Conservation (phyloP, 176 grass and related monocot species). For the Typha latifolia region DNA sequence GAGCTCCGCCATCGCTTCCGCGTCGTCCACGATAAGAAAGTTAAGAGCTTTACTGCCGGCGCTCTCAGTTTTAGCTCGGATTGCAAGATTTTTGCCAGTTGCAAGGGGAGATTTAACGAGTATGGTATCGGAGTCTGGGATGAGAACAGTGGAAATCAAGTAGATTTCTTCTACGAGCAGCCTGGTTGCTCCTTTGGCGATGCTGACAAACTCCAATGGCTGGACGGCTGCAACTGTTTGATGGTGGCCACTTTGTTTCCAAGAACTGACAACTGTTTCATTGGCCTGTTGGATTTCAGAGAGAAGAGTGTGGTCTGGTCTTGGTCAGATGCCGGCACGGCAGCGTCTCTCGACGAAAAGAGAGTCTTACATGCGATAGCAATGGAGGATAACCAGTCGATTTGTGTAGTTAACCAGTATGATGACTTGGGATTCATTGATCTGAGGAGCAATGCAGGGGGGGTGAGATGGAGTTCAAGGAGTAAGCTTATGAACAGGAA, state of each 20-base stretch:
- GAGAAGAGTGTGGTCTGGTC: conserved; percentile 61
- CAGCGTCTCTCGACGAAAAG: conserved; percentile 68
- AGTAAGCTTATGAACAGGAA: conserved; percentile 87
- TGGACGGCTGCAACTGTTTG: conserved; percentile 38
- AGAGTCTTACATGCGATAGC: conserved; percentile 88
- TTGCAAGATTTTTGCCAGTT: conserved; percentile 60
- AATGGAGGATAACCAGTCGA: conserved; percentile 63
- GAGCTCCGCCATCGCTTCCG: conserved; percentile 66
- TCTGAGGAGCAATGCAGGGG: conserved; percentile 26
- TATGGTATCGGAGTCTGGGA: conserved; percentile 90
- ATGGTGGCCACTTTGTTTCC: conserved; percentile 94
- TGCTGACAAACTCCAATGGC: conserved; percentile 94
- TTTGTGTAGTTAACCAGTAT: conserved; percentile 94
- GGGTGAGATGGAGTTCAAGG: conserved; percentile 85
- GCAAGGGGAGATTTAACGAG: conserved; percentile 90
- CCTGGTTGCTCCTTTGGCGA: conserved; percentile 61
- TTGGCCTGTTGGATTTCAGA: conserved; percentile 81
- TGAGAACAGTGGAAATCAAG: conserved; percentile 56
- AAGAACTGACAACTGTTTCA: conserved; percentile 76
- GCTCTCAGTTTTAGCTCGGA: conserved; percentile 50
- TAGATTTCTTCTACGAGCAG: conserved; percentile 83
- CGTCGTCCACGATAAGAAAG: conserved; percentile 35
- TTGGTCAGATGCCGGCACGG: conserved; percentile 75
- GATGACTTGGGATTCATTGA: conserved; percentile 96
- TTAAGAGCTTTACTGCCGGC: conserved; percentile 78